A percentile compares a stretch with the other conserved stretches of the same genome.
Conservation (phyloP, 352 stramenopile species). For the Globisporangium irregulare region DNA sequence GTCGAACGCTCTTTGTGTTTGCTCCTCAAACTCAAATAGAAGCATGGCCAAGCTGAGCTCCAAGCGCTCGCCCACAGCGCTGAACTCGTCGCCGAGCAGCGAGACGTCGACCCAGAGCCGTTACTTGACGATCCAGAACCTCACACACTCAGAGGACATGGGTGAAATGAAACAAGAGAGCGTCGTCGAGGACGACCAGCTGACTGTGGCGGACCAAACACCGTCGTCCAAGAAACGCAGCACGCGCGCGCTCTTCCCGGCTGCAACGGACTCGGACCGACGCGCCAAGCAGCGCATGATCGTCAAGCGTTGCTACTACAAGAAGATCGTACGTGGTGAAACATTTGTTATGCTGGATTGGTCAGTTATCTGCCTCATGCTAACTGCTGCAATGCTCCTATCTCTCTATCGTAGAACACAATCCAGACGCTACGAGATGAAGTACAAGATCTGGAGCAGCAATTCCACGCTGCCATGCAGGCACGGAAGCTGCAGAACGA, state of each 20-base stretch:
- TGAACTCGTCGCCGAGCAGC: conserved; percentile 10
- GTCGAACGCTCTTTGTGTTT: not conserved
- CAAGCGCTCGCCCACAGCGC: conserved; percentile 18
- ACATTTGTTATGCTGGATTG: not conserved
- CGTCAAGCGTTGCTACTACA: conserved; percentile 76
- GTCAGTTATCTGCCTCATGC: not conserved
- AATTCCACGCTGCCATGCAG: conserved; percentile 37
- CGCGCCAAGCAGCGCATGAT: conserved; percentile 69
- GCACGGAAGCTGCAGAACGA: conserved; percentile 33
- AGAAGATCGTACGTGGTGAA: conserved; percentile 65
- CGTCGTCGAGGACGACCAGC: not conserved
- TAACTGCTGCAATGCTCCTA: conserved; percentile 2
- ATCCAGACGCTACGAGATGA: conserved; percentile 63
- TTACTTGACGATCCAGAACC: conserved; percentile 16
- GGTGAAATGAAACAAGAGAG: conserved; percentile 18
- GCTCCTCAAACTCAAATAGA: not conserved
- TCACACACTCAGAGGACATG: conserved; percentile 18
- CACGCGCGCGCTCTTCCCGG: conserved; percentile 36
- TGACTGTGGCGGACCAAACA: conserved; percentile 6
- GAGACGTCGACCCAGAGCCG: conserved; percentile 2
- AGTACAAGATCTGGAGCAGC: conserved; percentile 33
- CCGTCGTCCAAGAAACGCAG: conserved; percentile 40
- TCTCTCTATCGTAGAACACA: conserved; percentile 41
- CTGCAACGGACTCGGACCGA: conserved; percentile 45
- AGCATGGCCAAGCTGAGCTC: conserved; percentile 21